Evolutionary conservation across 2,329 filamentous ascomycete species (phyloP).

Genomic region (Beauveria australis): DNA sequence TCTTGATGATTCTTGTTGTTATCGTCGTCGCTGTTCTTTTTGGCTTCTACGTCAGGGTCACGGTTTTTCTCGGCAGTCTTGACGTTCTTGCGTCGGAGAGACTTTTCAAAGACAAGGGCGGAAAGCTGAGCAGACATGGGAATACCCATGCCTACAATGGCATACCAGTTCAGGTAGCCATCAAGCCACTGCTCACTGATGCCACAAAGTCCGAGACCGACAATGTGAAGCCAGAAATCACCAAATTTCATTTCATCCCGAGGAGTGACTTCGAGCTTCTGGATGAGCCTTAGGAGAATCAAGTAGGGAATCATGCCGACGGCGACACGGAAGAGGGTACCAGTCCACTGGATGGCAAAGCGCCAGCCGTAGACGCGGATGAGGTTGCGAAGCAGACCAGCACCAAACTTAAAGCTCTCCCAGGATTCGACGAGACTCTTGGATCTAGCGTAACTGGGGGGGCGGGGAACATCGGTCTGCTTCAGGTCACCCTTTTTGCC

Average conservation of each 20-base stretch:
- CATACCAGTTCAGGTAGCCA: constrained; percentile 58
- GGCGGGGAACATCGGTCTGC: constrained; percentile 52
- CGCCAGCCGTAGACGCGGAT: constrained; percentile 46
- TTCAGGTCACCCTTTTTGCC: constrained; percentile 52
- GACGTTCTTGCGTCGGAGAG: constrained; percentile 68
- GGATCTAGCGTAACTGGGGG: constrained; percentile 47
- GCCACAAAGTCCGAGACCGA: constrained; percentile 53
- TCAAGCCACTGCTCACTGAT: constrained; percentile 54
- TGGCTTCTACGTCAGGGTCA: constrained; percentile 22
- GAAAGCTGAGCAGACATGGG: constrained; percentile 63
- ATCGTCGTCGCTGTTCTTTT: constrained; percentile 17
- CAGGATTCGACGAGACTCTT: constrained; percentile 42
- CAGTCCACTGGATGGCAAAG: constrained; percentile 49
- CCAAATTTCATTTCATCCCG: constrained; percentile 35
- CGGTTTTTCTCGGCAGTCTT: constrained; percentile 48
- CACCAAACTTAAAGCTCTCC: constrained; percentile 36
- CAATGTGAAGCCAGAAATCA: constrained; percentile 60
- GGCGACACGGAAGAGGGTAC: constrained; percentile 46
- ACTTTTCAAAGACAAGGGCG: constrained; percentile 67
- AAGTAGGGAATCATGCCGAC: constrained; percentile 65
- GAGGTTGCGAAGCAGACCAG: constrained; percentile 53
- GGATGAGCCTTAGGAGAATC: constrained; percentile 57
- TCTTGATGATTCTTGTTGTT: constrained; percentile 30
- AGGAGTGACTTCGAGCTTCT: constrained; percentile 49
- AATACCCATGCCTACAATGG: constrained; percentile 53